Base-by-base conservation (phyloP, 331 rosid species). In the Acacia pycnantha region DNA sequence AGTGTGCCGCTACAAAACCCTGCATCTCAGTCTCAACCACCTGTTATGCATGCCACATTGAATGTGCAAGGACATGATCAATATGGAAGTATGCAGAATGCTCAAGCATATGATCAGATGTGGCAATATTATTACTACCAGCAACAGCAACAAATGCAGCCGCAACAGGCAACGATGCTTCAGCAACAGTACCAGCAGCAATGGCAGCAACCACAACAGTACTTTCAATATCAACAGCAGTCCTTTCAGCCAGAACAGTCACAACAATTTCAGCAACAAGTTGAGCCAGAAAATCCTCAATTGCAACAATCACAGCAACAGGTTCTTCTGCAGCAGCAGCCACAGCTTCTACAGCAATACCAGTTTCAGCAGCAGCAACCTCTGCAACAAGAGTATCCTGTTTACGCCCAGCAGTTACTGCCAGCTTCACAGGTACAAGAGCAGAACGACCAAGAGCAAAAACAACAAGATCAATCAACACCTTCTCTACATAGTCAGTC, bases 51-150 rank as follows among this genome's bases (percentile, higher is more conserved):
- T 81, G 47, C 80, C 77, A 37, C 76, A 78, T 70, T 87, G 68
- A 74, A 86, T 67, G 53, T 83, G 72, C 90, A 87, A 79, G 89
- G 89, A 26, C 77, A 74, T 73, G 92, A 68, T 68, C 93, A 91
- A 78, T 87, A 89, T 66, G 93, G 83, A 51, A 82, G 81, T 71
- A 66, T 86, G 89, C 95, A 88, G 79, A 93, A 82, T 71, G 84
- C 71, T 56, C 91, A 91, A 84, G 85, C 88, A 47, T 91, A 90
- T 82, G 86, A 87, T 79, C 96, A 90, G 82, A 89, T 89, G 88
- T 95, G 93, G 97, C 98, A 90, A 70, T 82, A 90, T 59, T 95
- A 92, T 86, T 93, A 93, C 84, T 88, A 89, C 90, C 97, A 94
- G 72, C 98, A 91, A 80, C 76, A 84, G 80, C 86, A 81, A 80